These are phyloP conservation scores for Lipomyces spencermartinsiae DNA, from an alignment of 805 yeast genomes.

Conservation along the genomic window DNA sequence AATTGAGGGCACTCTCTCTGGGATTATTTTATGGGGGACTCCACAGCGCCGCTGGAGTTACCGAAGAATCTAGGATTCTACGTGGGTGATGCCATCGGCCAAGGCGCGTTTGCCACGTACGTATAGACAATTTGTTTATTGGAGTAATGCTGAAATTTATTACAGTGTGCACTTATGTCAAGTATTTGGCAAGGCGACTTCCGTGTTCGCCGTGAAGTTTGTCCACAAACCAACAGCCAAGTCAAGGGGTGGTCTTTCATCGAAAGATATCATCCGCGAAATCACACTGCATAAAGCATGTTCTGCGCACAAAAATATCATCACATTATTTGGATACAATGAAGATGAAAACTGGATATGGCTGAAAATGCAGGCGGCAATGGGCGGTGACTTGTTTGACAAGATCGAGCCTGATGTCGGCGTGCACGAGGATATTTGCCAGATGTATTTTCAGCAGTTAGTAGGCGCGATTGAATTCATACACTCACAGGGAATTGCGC, in stretches of 20 bases:
- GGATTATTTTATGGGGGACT: background rate
- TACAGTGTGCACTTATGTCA: constrained; percentile 58
- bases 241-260: constrained; percentile 37
- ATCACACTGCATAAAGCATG: constrained; percentile 65
- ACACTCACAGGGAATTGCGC: constrained; percentile 70
- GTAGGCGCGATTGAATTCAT: constrained; percentile 64
- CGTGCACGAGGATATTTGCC: constrained; percentile 68
- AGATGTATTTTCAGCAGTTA: constrained; percentile 71
- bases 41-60: background rate
- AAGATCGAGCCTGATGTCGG: constrained; percentile 80
- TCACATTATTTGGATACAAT: constrained; percentile 61
- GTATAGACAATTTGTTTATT: constrained; percentile 32
- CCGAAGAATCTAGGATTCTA: constrained; percentile 19
- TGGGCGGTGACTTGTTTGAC: constrained; percentile 79
- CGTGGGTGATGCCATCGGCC: constrained; percentile 62
- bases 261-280: constrained; percentile 57
- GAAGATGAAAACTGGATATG: constrained; percentile 64
- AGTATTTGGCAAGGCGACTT: constrained; percentile 48
- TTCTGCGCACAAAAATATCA: constrained; percentile 62
- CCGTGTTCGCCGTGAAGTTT: constrained; percentile 63
- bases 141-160: background rate
- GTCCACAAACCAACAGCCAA: constrained; percentile 50
- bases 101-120: constrained; percentile 69
- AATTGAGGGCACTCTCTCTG: too few relatives aligned
- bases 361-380: constrained; percentile 71